A percentile compares a stretch with the other conserved stretches of the same genome.
Conservation (phyloP, 805 yeast genomes). For the Schwanniomyces polymorphus region DNA sequence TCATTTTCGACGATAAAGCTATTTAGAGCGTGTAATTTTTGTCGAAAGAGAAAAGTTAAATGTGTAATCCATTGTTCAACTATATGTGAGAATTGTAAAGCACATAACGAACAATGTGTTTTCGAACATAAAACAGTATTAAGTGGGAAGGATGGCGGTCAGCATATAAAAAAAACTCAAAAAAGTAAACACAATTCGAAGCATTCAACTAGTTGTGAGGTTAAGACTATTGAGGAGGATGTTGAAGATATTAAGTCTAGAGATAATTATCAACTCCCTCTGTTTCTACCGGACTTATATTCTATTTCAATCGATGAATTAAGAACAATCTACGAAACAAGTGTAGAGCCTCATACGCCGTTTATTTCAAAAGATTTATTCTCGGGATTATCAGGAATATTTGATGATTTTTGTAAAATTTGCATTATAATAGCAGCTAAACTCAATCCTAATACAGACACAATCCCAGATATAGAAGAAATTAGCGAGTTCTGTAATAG, state of each 20-base stretch:
- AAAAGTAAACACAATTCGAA: neutral
- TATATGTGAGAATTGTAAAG: conserved; percentile 15
- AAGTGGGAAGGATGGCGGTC: neutral
- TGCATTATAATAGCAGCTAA: conserved; percentile 15
- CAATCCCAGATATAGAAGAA: neutral
- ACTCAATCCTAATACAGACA: neutral
- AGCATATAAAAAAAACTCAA: neutral
- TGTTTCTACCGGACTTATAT: neutral
- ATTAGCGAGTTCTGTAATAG: neutral
- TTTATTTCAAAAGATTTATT: conserved; percentile 13
- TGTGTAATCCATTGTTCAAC: conserved; percentile 9
- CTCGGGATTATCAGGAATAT: neutral
- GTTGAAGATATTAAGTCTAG: neutral
- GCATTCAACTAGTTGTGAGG: neutral
- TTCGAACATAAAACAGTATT: conserved; percentile 16
- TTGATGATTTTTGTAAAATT: conserved; percentile 13
- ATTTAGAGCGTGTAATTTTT: conserved; percentile 18
- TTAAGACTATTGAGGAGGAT: neutral
- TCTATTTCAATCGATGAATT: neutral
- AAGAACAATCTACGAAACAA: neutral
- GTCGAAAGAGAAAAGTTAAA: conserved; percentile 17
- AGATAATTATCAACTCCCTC: neutral
- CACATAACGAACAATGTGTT: conserved; percentile 12
- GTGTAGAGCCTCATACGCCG: conserved; percentile 19
- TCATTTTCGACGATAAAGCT: conserved; percentile 8